Evolutionary conservation across 2,329 filamentous ascomycete genomes (phyloP).

Genomic region (Chaetomiaceae sp.): DNA sequence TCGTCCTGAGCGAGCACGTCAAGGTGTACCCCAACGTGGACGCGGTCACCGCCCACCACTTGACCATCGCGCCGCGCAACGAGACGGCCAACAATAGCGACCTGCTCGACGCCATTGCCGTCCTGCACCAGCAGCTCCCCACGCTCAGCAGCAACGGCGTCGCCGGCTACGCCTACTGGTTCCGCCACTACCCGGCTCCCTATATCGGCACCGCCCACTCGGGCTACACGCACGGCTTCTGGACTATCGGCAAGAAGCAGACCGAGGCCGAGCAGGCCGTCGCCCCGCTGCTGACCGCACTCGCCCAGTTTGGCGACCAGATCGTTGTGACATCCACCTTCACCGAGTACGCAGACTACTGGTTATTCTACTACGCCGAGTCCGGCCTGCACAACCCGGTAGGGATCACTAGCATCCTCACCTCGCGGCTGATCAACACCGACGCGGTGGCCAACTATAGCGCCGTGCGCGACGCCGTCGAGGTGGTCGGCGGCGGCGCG

Average conservation of each 20-base stretch:
- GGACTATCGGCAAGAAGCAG: conserved; percentile 11
- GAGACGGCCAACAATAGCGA: conserved; percentile 10
- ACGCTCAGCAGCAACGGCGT: conserved; percentile 1
- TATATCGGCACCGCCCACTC: conserved; percentile 8
- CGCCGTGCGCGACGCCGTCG: conserved; percentile 7
- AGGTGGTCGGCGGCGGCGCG: conserved; percentile 7
- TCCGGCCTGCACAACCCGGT: conserved; percentile 13
- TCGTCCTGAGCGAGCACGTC: conserved; percentile 11
- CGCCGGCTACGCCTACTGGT: conserved; percentile 14
- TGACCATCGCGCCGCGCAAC: conserved; percentile 6
- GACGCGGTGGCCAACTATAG: conserved; percentile 8
- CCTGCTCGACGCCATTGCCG: conserved; percentile 11
- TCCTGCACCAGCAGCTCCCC: conserved; percentile 7
- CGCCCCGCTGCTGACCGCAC: not conserved
- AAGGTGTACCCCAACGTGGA: conserved; percentile 15
- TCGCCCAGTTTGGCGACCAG: conserved; percentile 6
- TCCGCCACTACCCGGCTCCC: conserved; percentile 8
- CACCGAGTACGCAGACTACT: conserved; percentile 12
- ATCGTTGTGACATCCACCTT: conserved; percentile 7
- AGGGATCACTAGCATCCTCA: conserved; percentile 8
- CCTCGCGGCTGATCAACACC: conserved; percentile 6
- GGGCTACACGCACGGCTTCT: conserved; percentile 12
- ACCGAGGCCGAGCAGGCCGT: conserved; percentile 9
- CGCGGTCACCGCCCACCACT: conserved; percentile 2
- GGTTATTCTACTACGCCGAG: conserved; percentile 13